A percentile compares a stretch with the other conserved stretches of the same genome.
Conservation (phyloP, 2,329 filamentous ascomycete genomes). For the Ophiostoma montium region DNA sequence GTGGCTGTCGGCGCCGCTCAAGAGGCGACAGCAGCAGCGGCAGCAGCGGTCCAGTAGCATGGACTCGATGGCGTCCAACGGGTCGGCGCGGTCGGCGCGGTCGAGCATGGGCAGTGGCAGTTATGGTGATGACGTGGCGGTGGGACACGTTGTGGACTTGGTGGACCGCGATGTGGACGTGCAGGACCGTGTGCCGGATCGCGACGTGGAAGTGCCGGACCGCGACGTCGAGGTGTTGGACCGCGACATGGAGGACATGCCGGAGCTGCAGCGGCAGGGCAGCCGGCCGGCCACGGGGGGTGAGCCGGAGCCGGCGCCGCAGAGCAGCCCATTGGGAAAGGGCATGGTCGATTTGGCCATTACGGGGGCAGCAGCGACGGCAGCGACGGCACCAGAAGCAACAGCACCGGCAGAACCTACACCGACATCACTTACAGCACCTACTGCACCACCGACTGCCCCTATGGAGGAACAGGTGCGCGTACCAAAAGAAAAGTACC, state of each 20-base stretch:
- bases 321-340: not conserved
- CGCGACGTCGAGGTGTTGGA: conserved; percentile 17
- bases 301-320: not conserved
- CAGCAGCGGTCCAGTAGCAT: conserved; percentile 30
- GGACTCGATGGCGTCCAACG: conserved; percentile 26
- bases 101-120: not conserved
- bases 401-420: too few species aligned
- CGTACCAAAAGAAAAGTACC: not conserved
- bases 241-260: conserved; percentile 12
- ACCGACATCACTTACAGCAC: too few species aligned
- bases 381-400: too few species aligned
- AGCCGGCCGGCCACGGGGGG: not conserved
- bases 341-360: not conserved
- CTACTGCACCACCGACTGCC: too few species aligned
- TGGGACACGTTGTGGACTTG: not conserved
- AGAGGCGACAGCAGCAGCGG: conserved; percentile 25
- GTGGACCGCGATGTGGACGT: too few species aligned
- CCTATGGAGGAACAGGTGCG: not conserved
- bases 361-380: not conserved
- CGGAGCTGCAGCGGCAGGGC: not conserved
- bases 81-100: conserved; percentile 22
- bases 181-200: conserved; percentile 15
- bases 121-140: not conserved
- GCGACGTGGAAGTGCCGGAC: conserved; percentile 20
- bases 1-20: conserved; percentile 24